These are phyloP conservation scores for Leptomonas pyrrhocoris DNA, from an alignment of 208 protist species.

Conservation along the genomic window DNA sequence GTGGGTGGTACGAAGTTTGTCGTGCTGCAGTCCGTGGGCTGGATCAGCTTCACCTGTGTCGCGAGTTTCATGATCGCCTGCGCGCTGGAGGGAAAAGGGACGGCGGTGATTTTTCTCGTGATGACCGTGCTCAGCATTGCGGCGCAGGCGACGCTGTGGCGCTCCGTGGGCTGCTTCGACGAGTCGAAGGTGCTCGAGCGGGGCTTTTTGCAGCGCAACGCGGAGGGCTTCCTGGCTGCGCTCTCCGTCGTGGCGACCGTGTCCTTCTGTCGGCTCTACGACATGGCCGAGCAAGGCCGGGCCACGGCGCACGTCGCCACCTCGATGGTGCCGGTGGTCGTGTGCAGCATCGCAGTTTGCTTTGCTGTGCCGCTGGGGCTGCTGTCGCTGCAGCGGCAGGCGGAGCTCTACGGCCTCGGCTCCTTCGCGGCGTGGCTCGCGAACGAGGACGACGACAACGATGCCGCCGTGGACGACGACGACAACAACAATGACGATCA, in stretches of 20 bases:
- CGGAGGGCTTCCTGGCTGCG: constrained; percentile 70
- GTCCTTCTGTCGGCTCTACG: constrained; percentile 54
- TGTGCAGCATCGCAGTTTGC: constrained; percentile 55
- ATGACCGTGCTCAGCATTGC: constrained; percentile 48
- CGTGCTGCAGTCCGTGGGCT: constrained; percentile 54
- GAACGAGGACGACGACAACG: constrained; percentile 36
- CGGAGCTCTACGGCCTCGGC: constrained; percentile 42
- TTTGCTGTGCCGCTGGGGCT: constrained; percentile 72
- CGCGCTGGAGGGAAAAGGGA: constrained; percentile 45
- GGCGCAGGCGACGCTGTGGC: constrained; percentile 51
- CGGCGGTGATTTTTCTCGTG: constrained; percentile 37
- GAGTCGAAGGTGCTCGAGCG: constrained; percentile 29
- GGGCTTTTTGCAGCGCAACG: constrained; percentile 57
- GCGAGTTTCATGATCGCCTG: constrained; percentile 44
- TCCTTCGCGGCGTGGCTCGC: constrained; percentile 34
- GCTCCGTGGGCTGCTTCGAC: constrained; percentile 59
- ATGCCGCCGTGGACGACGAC: constrained; percentile 5
- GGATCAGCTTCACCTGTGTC: constrained; percentile 57
- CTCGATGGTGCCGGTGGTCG: constrained; percentile 53
- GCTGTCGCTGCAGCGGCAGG: constrained; percentile 69
- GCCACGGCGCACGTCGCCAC: constrained; percentile 28
- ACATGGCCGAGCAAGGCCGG: constrained; percentile 35
- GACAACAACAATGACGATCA: neutral
- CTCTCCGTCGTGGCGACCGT: constrained; percentile 62
- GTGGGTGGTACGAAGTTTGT: constrained; percentile 63